Conservation (phyloP, 306 rosid species). For the Ceratonia siliqua region DNA sequence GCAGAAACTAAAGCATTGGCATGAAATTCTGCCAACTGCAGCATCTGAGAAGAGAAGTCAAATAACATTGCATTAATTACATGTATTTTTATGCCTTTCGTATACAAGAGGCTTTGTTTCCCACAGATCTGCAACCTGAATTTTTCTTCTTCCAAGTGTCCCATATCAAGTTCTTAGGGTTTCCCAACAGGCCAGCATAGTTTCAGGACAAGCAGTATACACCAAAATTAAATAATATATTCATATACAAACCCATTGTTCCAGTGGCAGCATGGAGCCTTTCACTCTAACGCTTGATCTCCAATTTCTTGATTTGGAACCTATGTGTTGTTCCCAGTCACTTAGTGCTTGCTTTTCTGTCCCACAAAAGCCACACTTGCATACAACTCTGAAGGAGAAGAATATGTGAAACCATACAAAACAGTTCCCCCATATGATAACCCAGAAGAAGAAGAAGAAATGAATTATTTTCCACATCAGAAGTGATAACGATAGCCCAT, state of each 20-base stretch:
- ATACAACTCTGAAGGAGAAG: slow-evolving; percentile 75
- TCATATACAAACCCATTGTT: slow-evolving; percentile 90
- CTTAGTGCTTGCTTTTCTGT: slow-evolving; percentile 95
- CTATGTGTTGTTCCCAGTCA: slow-evolving; percentile 95
- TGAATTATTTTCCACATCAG: background rate
- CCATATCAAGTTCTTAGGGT: background rate
- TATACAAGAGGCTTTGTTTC: background rate
- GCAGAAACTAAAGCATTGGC: slow-evolving; percentile 70
- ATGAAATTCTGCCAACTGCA: slow-evolving; percentile 92
- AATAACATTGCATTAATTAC: slow-evolving; percentile 35
- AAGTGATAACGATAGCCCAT: no score
- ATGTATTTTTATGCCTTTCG: background rate
- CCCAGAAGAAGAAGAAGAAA: background rate
- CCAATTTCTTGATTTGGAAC: slow-evolving; percentile 95
- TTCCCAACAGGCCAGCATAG: background rate
- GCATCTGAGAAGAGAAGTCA: slow-evolving; percentile 73
- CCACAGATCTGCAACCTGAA: background rate
- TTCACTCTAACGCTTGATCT: slow-evolving; percentile 86
- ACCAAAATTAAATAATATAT: slow-evolving; percentile 26
- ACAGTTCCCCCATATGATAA: slow-evolving; percentile 7
- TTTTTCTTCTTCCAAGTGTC: slow-evolving; percentile 1
- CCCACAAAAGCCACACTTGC: slow-evolving; percentile 94
- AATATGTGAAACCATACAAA: slow-evolving; percentile 22
- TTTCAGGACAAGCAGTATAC: no score
- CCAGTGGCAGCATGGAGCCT: slow-evolving; percentile 87